These are phyloP conservation scores for Lunularia cruciata DNA, from an alignment of 225 moss, liverwort and hornwort genomes.

Conservation along the genomic window DNA sequence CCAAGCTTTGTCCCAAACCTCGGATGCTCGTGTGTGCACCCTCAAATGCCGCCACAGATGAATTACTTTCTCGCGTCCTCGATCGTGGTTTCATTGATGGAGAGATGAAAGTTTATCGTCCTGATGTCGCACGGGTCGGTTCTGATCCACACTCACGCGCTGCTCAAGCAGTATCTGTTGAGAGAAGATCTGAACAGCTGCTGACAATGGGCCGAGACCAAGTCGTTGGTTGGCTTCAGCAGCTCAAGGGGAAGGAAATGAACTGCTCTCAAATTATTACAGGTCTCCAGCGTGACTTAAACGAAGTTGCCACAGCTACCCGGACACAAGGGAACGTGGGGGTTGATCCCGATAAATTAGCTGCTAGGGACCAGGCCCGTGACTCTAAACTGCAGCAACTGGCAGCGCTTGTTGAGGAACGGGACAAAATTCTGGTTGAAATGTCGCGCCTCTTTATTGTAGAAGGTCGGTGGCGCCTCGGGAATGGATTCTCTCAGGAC, in stretches of 20 bases:
- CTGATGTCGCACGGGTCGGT: constrained; percentile 97
- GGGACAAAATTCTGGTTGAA: constrained; percentile 91
- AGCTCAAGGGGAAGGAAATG: constrained; percentile 65
- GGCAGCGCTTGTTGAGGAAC: constrained; percentile 91
- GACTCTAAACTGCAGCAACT: constrained; percentile 91
- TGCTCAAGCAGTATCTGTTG: constrained; percentile 96
- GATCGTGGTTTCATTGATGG: constrained; percentile 98
- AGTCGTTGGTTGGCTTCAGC: constrained; percentile 80
- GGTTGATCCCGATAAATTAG: constrained; percentile 88
- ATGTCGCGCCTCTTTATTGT: constrained; percentile 93
- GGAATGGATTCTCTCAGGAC: constrained; percentile 67
- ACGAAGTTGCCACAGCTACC: constrained; percentile 69
- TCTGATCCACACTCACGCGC: constrained; percentile 82
- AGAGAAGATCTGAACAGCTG: constrained; percentile 83
- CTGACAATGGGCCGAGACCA: constrained; percentile 73
- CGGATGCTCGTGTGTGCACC: constrained; percentile 99
- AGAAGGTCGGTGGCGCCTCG: constrained; percentile 73
- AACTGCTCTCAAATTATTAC: constrained; percentile 64
- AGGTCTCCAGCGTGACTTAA: constrained; percentile 81
- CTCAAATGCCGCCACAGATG: constrained; percentile 98
- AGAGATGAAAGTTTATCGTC: constrained; percentile 94
- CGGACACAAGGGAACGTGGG: constrained; percentile 79
- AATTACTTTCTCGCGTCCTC: constrained; percentile 91
- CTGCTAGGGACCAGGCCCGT: constrained; percentile 82
- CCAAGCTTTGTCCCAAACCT: constrained; percentile 95